Evolutionary conservation across 208 protist species (phyloP).

Genomic region (Phytomonas francai): DNA sequence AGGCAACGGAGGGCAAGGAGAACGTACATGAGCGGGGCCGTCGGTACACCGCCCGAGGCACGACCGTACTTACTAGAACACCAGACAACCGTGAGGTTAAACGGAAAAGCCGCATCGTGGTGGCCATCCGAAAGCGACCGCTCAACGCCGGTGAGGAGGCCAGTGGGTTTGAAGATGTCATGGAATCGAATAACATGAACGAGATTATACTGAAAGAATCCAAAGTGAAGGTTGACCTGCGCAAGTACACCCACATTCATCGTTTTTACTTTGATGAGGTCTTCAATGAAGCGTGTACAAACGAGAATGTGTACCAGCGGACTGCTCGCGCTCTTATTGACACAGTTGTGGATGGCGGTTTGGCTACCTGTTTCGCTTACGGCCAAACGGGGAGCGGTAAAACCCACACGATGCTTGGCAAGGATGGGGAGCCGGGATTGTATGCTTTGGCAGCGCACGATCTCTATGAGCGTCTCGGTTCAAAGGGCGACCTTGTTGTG

Average conservation of each 20-base stretch:
- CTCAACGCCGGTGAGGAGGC: constrained; percentile 53
- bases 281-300: constrained; percentile 85
- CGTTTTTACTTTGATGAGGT: constrained; percentile 95
- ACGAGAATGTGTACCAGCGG: constrained; percentile 84
- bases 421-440: constrained; percentile 47
- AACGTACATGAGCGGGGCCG: neutral
- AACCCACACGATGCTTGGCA: constrained; percentile 88
- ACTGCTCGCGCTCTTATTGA: constrained; percentile 61
- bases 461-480: constrained; percentile 54
- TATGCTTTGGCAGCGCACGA: constrained; percentile 59
- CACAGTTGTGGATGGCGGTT: constrained; percentile 62
- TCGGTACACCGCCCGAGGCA: constrained; percentile 41
- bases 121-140: constrained; percentile 88
- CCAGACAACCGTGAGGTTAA: constrained; percentile 22
- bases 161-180: constrained; percentile 69
- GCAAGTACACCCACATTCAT: constrained; percentile 94
- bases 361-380: constrained; percentile 83
- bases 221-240: constrained; percentile 92
- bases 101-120: constrained; percentile 75
- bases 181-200: constrained; percentile 54
- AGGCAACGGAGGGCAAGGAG: constrained; percentile 3
- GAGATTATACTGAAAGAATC: constrained; percentile 76
- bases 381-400: constrained; percentile 90
- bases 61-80: constrained; percentile 42
- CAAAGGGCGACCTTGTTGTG: constrained; percentile 24